Conservation (phyloP, 108 stramenopile species). For the Cyclostephanos tholiformis region DNA sequence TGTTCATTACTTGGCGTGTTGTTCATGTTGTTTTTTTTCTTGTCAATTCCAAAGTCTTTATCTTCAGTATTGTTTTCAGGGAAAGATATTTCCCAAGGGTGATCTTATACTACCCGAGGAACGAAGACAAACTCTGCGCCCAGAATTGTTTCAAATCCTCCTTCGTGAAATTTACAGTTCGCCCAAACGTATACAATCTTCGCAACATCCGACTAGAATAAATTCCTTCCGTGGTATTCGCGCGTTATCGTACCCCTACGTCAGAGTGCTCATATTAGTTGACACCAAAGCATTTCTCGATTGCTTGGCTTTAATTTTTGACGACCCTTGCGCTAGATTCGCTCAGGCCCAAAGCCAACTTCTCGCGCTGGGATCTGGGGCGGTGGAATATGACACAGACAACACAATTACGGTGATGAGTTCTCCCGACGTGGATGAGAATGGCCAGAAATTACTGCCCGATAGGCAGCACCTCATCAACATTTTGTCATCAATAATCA, state of each 20-base stretch:
- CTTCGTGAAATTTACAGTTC: slow-evolving; percentile 41
- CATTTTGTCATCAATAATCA: slow-evolving; percentile 66
- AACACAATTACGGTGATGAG: not conserved
- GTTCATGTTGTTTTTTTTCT: slow-evolving; percentile 4
- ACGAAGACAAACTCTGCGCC: slow-evolving; percentile 38
- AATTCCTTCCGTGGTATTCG: slow-evolving; percentile 41
- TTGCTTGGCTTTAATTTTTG: slow-evolving; percentile 70
- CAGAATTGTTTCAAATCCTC: slow-evolving; percentile 62
- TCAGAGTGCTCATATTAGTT: slow-evolving; percentile 66
- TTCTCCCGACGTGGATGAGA: slow-evolving; percentile 22
- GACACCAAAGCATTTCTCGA: slow-evolving; percentile 80
- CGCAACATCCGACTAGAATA: slow-evolving; percentile 4
- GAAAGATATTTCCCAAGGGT: slow-evolving; percentile 73
- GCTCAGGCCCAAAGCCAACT: slow-evolving; percentile 25
- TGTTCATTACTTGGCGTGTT: not conserved
- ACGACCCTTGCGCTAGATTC: slow-evolving; percentile 64
- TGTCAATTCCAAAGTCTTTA: slow-evolving; percentile 54
- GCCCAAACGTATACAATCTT: slow-evolving; percentile 9
- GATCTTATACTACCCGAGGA: slow-evolving; percentile 50
- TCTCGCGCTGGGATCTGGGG: slow-evolving; percentile 57
- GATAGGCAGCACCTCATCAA: slow-evolving; percentile 62
- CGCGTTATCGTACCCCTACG: slow-evolving; percentile 71
- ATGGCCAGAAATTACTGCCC: slow-evolving; percentile 35
- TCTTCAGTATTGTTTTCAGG: slow-evolving; percentile 69
- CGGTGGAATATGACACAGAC: slow-evolving; percentile 48